Conservation (phyloP, 768 basidiomycete species). For the Pholiota microspora region DNA sequence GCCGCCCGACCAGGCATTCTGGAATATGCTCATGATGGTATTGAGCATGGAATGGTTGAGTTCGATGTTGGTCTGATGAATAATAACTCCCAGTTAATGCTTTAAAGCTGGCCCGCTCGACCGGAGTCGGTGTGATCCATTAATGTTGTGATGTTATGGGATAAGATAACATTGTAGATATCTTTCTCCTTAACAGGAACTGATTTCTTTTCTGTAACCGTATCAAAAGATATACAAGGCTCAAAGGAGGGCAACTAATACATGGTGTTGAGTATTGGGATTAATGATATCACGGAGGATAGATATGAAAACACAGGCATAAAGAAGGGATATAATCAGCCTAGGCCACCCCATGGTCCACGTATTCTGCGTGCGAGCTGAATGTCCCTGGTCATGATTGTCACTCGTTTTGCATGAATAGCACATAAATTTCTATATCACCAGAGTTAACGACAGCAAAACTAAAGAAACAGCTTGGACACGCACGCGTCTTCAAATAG, state of each 20-base stretch:
- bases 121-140: too few species aligned
- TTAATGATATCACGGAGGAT: conserved; percentile 3
- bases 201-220: conserved; percentile 11
- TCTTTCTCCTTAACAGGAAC: background rate
- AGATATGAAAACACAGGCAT: conserved; percentile 1
- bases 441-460: conserved; percentile 3
- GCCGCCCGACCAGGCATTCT: too few species aligned
- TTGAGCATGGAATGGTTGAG: too few species aligned
- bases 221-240: conserved; percentile 1
- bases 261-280: conserved; percentile 3
- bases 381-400: conserved; percentile 96
- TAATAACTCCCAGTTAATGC: too few species aligned
- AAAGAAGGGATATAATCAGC: conserved; percentile 28
- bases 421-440: conserved; percentile 84
- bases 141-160: too few species aligned
- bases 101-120: too few species aligned
- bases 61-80: too few species aligned
- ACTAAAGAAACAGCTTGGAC: background rate
- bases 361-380: conserved; percentile 95
- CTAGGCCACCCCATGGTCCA: conserved; percentile 81
- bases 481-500: conserved; percentile 98
- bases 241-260: background rate
- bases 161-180: too few species aligned
- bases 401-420: conserved; percentile 96
- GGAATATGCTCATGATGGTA: too few species aligned